Evolutionary conservation across 176 grass and related monocot species (phyloP).

Genomic region (Alopecurus myosuroides): DNA sequence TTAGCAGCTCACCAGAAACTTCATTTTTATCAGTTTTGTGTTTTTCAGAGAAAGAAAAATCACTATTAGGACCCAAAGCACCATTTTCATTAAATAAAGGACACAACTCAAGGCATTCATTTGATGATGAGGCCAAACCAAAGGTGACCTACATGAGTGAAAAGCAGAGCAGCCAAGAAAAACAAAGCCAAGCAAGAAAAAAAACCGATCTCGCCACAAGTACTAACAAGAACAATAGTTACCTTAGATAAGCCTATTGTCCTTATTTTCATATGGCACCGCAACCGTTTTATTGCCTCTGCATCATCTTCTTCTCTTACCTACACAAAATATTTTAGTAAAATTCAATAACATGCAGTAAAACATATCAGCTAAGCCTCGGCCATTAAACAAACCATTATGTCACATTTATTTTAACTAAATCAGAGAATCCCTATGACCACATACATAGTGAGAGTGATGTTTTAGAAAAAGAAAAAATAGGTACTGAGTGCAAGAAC

Average conservation of each 20-base stretch:
- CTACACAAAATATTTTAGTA: slow-evolving; percentile 39
- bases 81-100: slow-evolving; percentile 26
- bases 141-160: slow-evolving; percentile 27
- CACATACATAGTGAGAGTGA: background rate
- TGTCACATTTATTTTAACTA: background rate
- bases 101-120: slow-evolving; percentile 26
- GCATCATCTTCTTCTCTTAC: slow-evolving; percentile 90
- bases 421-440: background rate
- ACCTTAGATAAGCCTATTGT: slow-evolving; percentile 39
- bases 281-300: slow-evolving; percentile 57
- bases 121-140: slow-evolving; percentile 41
- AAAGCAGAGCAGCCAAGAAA: slow-evolving; percentile 10
- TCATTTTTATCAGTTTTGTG: slow-evolving; percentile 29
- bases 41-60: slow-evolving; percentile 20
- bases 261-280: slow-evolving; percentile 55
- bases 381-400: background rate
- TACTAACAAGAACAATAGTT: slow-evolving; percentile 24
- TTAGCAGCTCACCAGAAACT: slow-evolving; percentile 21
- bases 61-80: slow-evolving; percentile 20
- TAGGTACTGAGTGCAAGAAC: background rate
- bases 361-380: background rate
- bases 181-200: background rate
- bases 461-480: background rate
- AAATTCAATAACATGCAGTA: background rate
- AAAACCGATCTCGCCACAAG: background rate